These are phyloP conservation scores for Polygonum maritimum DNA, from an alignment of 148 eudicot species.

Conservation along the genomic window DNA sequence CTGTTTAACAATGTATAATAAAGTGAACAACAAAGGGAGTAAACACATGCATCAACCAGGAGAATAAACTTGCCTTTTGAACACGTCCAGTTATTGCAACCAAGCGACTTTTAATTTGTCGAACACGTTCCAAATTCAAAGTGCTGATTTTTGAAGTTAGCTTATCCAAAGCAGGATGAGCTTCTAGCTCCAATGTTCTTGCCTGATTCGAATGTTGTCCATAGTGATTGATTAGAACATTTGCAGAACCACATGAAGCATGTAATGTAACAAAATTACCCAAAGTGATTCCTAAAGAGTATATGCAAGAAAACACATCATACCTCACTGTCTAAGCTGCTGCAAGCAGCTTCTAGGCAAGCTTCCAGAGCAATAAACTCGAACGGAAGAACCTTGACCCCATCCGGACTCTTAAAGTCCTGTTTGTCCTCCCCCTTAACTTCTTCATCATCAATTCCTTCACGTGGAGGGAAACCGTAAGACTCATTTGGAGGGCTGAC, in stretches of 20 bases:
- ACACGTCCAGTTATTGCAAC: slow-evolving; percentile 99
- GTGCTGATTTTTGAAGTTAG: slow-evolving; percentile 94
- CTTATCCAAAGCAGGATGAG: slow-evolving; percentile 98
- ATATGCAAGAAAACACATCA: neutral
- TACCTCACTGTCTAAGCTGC: slow-evolving; percentile 85
- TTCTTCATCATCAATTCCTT: slow-evolving; percentile 27
- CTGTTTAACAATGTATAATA: neutral
- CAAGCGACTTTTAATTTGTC: slow-evolving; percentile 92
- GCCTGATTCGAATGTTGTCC: slow-evolving; percentile 41
- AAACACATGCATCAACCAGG: neutral
- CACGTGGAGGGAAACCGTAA: slow-evolving; percentile 43
- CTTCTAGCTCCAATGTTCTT: slow-evolving; percentile 95
- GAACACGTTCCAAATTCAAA: slow-evolving; percentile 94
- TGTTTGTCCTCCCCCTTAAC: slow-evolving; percentile 48
- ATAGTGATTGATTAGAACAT: slow-evolving; percentile 9
- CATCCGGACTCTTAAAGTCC: slow-evolving; percentile 57
- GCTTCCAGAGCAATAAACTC: slow-evolving; percentile 97
- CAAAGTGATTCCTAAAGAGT: neutral
- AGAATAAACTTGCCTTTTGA: slow-evolving; percentile 54
- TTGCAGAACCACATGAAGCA: neutral
- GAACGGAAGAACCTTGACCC: slow-evolving; percentile 78
- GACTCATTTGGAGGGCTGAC: slow-evolving; percentile 47
- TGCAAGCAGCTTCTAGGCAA: slow-evolving; percentile 95
- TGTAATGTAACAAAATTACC: neutral
- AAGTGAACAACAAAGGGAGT: neutral